A percentile compares a stretch with the other conserved stretches of the same genome.
Evolutionary conservation across 495 filamentous ascomycete genomes (phyloP).

Genomic region (Choiromyces venosus): DNA sequence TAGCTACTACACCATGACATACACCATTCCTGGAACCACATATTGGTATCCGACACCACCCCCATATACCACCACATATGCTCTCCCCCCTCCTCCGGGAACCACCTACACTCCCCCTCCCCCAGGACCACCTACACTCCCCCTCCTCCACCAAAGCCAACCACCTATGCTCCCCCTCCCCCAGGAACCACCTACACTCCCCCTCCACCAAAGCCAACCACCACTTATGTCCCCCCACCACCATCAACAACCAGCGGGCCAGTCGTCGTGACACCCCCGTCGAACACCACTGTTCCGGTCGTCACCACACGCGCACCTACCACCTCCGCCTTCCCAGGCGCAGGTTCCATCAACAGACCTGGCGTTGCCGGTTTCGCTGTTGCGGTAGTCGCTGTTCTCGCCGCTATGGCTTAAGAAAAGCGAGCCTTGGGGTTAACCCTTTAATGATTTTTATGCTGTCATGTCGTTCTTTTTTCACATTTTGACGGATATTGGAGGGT

Average conservation of each 20-base stretch:
- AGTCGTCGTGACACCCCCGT: background rate
- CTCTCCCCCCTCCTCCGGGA: background rate
- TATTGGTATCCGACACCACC: background rate
- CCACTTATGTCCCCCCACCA: background rate
- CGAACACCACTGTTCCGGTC: slow-evolving; percentile 7
- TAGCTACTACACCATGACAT: slow-evolving; percentile 33
- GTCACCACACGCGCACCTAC: background rate
- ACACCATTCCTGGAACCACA: slow-evolving; percentile 6
- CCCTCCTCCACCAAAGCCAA: background rate
- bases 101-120: slow-evolving; percentile 1
- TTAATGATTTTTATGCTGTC: background rate
- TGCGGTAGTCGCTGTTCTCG: background rate
- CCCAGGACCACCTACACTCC: slow-evolving; percentile 5
- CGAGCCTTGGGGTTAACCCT: background rate
- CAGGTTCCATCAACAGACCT: background rate
- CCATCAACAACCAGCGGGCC: background rate
- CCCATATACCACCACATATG: slow-evolving; percentile 1
- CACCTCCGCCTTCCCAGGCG: background rate
- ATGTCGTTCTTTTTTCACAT: background rate
- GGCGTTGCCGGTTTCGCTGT: background rate
- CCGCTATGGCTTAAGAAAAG: background rate
- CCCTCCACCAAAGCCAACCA: background rate
- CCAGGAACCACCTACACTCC: slow-evolving; percentile 9
- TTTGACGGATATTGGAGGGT: background rate
- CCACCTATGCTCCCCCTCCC: background rate